phyloP scores from a whole-genome alignment of 164 flowering plant species.

The Sedum album region DNA sequence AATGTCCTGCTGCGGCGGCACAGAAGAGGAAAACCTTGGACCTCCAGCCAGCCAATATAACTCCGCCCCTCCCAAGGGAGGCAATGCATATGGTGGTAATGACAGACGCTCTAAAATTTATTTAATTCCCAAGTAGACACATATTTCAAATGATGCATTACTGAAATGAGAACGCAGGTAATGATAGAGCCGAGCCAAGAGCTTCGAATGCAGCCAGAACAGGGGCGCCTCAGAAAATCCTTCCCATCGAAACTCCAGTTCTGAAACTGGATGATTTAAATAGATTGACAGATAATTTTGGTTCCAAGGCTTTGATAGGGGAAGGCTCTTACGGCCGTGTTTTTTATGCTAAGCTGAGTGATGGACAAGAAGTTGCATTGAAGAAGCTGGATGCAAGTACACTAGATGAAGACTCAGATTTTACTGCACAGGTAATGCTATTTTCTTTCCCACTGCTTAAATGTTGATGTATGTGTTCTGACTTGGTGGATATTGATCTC shows the following conservation, averaged over 20 bases:
- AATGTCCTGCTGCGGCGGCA: slow-evolving; percentile 65
- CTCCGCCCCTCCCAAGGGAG: slow-evolving; percentile 54
- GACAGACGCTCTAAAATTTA: background rate
- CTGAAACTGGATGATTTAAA: slow-evolving; percentile 55
- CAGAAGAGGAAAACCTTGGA: slow-evolving; percentile 46
- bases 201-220: slow-evolving; percentile 19
- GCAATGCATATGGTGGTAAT: slow-evolving; percentile 22
- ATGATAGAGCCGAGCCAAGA: slow-evolving; percentile 47
- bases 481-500: no score
- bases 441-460: background rate
- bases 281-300: slow-evolving; percentile 52
- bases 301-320: slow-evolving; percentile 66
- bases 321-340: slow-evolving; percentile 89
- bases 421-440: slow-evolving; percentile 58
- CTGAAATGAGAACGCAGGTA: slow-evolving; percentile 25
- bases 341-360: slow-evolving; percentile 44
- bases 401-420: slow-evolving; percentile 59
- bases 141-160: background rate
- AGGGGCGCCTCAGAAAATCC: slow-evolving; percentile 52
- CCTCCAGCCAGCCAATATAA: slow-evolving; percentile 43
- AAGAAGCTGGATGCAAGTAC: slow-evolving; percentile 68
- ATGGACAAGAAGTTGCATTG: slow-evolving; percentile 46
- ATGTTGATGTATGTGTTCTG: no score
- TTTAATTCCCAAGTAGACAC: background rate
- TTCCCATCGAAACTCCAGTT: slow-evolving; percentile 68